Percentiles rank a stretch among this genome's conserved stretches.
Evolutionary conservation across 495 filamentous ascomycete genomes (phyloP).

Genomic region (Penicillium manginii): DNA sequence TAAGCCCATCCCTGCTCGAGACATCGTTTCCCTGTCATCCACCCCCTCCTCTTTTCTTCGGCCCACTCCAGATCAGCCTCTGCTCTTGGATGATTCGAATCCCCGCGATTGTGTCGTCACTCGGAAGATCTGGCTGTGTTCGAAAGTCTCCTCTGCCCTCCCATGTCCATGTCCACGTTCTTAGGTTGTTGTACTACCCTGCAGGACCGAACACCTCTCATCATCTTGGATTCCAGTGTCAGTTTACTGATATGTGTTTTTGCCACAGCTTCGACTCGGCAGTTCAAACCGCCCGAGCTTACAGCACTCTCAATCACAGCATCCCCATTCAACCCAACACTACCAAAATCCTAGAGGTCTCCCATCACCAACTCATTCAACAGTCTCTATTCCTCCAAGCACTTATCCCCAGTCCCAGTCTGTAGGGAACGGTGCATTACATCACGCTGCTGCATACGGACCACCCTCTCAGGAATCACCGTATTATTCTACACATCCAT

Average conservation of each 20-base stretch:
- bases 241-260: conserved; percentile 30
- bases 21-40: conserved; percentile 11
- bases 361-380: conserved; percentile 46
- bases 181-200: conserved; percentile 29
- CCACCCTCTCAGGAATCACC: conserved; percentile 64
- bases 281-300: conserved; percentile 32
- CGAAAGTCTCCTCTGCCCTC: conserved; percentile 15
- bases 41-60: conserved; percentile 13
- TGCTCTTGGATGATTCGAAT: conserved; percentile 19
- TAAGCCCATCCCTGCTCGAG: conserved; percentile 30
- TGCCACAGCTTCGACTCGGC: conserved; percentile 40
- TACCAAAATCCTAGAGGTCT: conserved; percentile 65
- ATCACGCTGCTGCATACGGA: conserved; percentile 56
- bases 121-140: conserved; percentile 27
- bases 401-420: conserved; percentile 62
- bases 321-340: conserved; percentile 65
- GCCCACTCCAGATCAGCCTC: conserved; percentile 14
- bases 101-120: conserved; percentile 27
- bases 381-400: conserved; percentile 52
- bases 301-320: conserved; percentile 49
- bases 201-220: conserved; percentile 20
- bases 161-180: conserved; percentile 24
- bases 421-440: conserved; percentile 45
- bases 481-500: conserved; percentile 73
- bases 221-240: conserved; percentile 9